A percentile compares a stretch with the other conserved stretches of the same genome.
These are phyloP conservation scores for Scedosporium minutisporum DNA, from an alignment of 2,329 filamentous ascomycete species.

Conservation along the genomic window DNA sequence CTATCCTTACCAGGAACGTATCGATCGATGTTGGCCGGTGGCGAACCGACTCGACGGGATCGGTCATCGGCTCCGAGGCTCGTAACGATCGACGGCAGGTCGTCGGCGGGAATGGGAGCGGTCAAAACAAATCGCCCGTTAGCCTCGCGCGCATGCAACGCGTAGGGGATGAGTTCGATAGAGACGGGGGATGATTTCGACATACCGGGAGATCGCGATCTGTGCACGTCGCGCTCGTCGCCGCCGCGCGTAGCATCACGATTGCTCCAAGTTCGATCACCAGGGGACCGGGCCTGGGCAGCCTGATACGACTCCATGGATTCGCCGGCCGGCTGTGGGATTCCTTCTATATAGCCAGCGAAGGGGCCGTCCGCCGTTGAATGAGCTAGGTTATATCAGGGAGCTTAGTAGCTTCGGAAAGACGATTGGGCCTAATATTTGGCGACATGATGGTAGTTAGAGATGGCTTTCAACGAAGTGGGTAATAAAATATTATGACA, in stretches of 20 bases:
- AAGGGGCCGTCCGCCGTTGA: constrained; percentile 15
- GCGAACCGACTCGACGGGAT: constrained; percentile 46
- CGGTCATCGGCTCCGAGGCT: constrained; percentile 58
- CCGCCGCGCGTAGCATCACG: constrained; percentile 43
- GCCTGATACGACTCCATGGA: constrained; percentile 50
- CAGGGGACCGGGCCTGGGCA: constrained; percentile 39
- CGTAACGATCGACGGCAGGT: constrained; percentile 62
- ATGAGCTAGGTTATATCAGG: constrained; percentile 11
- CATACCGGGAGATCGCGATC: constrained; percentile 63
- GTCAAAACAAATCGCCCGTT: constrained; percentile 27
- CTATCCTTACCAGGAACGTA: constrained; percentile 71
- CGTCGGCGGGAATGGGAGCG: constrained; percentile 47
- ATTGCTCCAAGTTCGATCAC: constrained; percentile 39
- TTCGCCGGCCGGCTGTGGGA: constrained; percentile 4
- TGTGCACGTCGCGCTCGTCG: constrained; percentile 50
- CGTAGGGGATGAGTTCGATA: neutral
- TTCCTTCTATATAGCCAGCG: constrained; percentile 8
- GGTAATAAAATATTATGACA: constrained; percentile 14
- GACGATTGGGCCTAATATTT: constrained; percentile 33
- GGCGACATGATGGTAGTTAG: constrained; percentile 46
- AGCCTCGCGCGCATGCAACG: neutral
- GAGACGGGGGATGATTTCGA: constrained; percentile 14
- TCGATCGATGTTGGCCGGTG: constrained; percentile 68
- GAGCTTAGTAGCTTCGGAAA: constrained; percentile 9
- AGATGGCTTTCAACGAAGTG: constrained; percentile 33